Evolutionary conservation across 768 basidiomycete species (phyloP).

Genomic region (Psilocybe cubensis): DNA sequence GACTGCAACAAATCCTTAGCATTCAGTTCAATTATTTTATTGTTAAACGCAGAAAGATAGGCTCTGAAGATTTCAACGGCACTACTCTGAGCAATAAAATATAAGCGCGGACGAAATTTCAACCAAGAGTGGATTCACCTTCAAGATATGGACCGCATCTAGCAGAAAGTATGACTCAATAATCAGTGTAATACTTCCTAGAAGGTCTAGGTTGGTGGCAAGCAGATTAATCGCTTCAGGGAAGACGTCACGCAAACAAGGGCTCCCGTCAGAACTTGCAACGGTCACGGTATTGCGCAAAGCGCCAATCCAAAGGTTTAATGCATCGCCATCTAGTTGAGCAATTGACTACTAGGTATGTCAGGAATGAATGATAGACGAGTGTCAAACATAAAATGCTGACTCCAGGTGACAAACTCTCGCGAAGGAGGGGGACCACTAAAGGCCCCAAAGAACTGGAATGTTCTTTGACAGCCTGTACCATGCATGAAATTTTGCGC

Average conservation of each 20-base stretch:
- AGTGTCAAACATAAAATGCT: slow-evolving; percentile 19
- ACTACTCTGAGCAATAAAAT: slow-evolving; percentile 46
- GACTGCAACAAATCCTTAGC: slow-evolving; percentile 64
- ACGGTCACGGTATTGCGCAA: slow-evolving; percentile 66
- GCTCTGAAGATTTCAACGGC: slow-evolving; percentile 62
- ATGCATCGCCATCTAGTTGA: slow-evolving; percentile 78
- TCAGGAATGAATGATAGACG: neutral
- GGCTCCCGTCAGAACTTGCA: slow-evolving; percentile 45
- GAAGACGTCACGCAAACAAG: slow-evolving; percentile 65
- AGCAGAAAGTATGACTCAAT: slow-evolving; percentile 82
- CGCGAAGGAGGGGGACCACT: slow-evolving; percentile 65
- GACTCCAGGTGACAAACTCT: slow-evolving; percentile 64
- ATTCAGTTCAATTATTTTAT: slow-evolving; percentile 54
- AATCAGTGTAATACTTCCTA: slow-evolving; percentile 68
- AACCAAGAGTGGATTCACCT: slow-evolving; percentile 42
- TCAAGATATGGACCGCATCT: slow-evolving; percentile 61
- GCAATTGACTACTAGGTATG: slow-evolving; percentile 49
- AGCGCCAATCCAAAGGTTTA: slow-evolving; percentile 75
- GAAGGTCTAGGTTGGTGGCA: slow-evolving; percentile 69
- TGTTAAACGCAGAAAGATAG: slow-evolving; percentile 52
- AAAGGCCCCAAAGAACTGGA: slow-evolving; percentile 58
- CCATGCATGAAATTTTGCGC: slow-evolving; percentile 1
- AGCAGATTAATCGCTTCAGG: slow-evolving; percentile 66
- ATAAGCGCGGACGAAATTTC: neutral
- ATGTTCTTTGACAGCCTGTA: slow-evolving; percentile 67